Conservation (phyloP, 768 basidiomycete genomes). For the Amanita rimosa region DNA sequence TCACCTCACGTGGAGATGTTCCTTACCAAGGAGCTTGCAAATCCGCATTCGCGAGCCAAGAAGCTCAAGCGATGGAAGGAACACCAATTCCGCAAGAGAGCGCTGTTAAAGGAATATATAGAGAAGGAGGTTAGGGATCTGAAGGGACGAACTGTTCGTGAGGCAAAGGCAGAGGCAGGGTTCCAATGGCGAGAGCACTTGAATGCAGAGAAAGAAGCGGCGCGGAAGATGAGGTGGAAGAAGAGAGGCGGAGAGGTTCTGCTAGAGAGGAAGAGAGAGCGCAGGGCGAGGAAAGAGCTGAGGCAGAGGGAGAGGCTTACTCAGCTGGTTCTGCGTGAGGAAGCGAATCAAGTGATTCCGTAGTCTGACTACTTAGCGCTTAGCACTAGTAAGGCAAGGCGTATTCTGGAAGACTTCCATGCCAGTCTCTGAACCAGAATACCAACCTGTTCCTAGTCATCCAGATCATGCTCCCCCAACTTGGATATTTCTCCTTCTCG, state of each 20-base stretch:
- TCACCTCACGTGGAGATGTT: slow-evolving; percentile 55
- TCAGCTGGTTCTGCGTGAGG: slow-evolving; percentile 39
- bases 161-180: slow-evolving; percentile 62
- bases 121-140: slow-evolving; percentile 41
- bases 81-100: slow-evolving; percentile 33
- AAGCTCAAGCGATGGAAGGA: slow-evolving; percentile 70
- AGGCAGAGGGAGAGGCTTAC: slow-evolving; percentile 46
- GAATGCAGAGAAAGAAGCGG: slow-evolving; percentile 43
- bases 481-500: slow-evolving; percentile 65
- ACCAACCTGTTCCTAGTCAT: slow-evolving; percentile 24
- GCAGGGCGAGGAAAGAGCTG: slow-evolving; percentile 38
- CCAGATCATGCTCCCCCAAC: slow-evolving; percentile 10
- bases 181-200: slow-evolving; percentile 62
- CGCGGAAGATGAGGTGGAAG: slow-evolving; percentile 50
- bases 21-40: slow-evolving; percentile 60
- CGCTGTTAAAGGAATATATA: slow-evolving; percentile 42
- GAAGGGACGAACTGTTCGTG: slow-evolving; percentile 47
- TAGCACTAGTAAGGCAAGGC: no score
- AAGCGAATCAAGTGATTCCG: slow-evolving; percentile 52
- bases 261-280: slow-evolving; percentile 43
- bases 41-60: slow-evolving; percentile 76
- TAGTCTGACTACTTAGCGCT: no score
- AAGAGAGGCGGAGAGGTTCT: slow-evolving; percentile 35
- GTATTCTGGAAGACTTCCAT: no score
- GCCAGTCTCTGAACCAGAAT: slow-evolving; percentile 20